Evolutionary conservation across 2,329 filamentous ascomycete species (phyloP), one percentile per base, ranked within the genome.

Genomic region (Fusarium xyrophilum): DNA sequence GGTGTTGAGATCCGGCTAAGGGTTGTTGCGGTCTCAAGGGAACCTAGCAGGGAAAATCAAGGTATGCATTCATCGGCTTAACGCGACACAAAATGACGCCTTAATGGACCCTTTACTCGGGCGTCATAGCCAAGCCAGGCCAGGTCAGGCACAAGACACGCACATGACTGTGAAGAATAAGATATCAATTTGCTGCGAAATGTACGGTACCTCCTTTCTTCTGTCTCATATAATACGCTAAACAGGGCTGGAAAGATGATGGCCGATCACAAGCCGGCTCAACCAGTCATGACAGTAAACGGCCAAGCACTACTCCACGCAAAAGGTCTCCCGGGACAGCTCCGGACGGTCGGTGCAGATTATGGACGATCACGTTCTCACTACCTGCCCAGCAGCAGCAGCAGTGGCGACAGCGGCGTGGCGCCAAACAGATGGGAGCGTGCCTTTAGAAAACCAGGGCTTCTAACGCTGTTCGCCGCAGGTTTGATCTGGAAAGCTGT

Each of bases 401-500:
- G 6, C 36, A 52, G 61, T 33, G 53, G 55, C 51, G 42, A 51
- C 25, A 42, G 58, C 35, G 47, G 54, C 38, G 59, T 56, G n/a
- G 56, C 66, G 51, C 50, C 66, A 61, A 67, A 58, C 35, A 40
- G 39, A 53, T 39, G 52, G 27, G 53, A 61, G 55, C 47, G 59
- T 67, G 55, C 59, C 47, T 61, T 35, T 57, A 50, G 38, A 47
- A 57, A 36, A 55, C 32, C 44, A 25, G 55, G 48, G 46, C 40
- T 68, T 57, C 56, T 42, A 68, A 54, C 50, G 56, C 54, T 53
- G 35, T 68, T 60, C 55, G 63, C 43, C 51, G 59, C 47, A 42
- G 17, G 50, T 43, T 65, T 64, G 63, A 70, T 70, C 67, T 69
- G 52, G 63, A 61, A 67, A 65, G 56, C 67, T 69, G 67, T 69